Percentiles rank a stretch among this genome's conserved stretches.
Conservation (phyloP, 2,329 filamentous ascomycete species). For the Xylaria polymorpha region DNA sequence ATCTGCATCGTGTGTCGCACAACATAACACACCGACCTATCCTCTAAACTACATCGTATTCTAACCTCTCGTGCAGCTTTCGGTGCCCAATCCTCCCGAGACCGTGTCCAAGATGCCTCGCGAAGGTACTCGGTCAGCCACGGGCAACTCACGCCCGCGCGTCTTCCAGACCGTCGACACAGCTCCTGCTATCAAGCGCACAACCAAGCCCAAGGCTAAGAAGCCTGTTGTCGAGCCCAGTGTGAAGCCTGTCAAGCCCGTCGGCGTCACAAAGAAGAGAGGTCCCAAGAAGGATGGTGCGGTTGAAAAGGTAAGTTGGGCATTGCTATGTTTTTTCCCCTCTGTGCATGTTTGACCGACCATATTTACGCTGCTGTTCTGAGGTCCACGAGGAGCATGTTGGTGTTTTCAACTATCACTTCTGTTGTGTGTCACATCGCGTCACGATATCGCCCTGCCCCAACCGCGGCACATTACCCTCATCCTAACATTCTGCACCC, state of each 20-base stretch:
- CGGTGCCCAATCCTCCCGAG: conserved; percentile 12
- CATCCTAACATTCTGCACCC: background rate
- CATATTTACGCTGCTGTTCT: background rate
- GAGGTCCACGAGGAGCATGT: background rate
- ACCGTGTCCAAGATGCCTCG: conserved; percentile 55
- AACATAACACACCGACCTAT: conserved; percentile 18
- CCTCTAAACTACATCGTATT: conserved; percentile 35
- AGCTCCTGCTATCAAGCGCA: conserved; percentile 58
- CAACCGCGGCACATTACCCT: background rate
- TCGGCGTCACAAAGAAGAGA: conserved; percentile 52
- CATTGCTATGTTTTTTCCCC: background rate
- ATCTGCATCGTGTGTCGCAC: conserved; percentile 44
- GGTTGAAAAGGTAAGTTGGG: conserved; percentile 47
- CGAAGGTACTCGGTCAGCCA: conserved; percentile 64
- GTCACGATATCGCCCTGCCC: background rate
- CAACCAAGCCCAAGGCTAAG: conserved; percentile 49
- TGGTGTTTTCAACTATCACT: background rate
- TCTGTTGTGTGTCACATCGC: background rate
- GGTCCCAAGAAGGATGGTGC: conserved; percentile 49
- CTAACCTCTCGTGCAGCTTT: conserved; percentile 46
- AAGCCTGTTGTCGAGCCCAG: conserved; percentile 39
- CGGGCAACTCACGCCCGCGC: conserved; percentile 65
- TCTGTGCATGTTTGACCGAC: background rate
- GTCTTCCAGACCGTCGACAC: conserved; percentile 63
- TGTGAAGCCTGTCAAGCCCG: conserved; percentile 48